Conservation (phyloP, 2,329 filamentous ascomycete genomes). For the Colletotrichum filicis region DNA sequence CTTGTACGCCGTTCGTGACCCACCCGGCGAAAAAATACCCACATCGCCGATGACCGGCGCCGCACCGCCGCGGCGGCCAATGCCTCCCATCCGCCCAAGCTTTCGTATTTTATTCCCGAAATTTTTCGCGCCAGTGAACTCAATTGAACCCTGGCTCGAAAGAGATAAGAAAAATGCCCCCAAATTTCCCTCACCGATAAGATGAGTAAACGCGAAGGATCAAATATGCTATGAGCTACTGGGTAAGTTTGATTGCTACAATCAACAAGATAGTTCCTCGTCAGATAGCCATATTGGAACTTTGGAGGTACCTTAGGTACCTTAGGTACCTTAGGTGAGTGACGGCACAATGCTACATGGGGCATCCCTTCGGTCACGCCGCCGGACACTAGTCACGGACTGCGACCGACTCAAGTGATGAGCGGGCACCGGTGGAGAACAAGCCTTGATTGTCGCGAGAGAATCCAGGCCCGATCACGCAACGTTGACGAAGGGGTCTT, state of each 20-base stretch:
- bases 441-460: not conserved
- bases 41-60: not conserved
- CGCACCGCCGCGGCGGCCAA: not conserved
- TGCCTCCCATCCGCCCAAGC: not conserved
- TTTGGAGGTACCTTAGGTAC: too few relatives aligned
- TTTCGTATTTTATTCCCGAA: not conserved
- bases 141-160: not conserved
- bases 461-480: constrained; percentile 12
- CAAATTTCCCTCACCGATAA: not conserved
- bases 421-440: not conserved
- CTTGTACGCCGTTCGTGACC: not conserved
- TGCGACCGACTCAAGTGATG: constrained; percentile 1
- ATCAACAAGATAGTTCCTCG: not conserved
- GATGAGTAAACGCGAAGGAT: not conserved
- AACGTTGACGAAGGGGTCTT: not conserved
- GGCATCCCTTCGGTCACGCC: constrained; percentile 3
- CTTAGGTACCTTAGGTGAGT: not conserved
- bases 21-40: not conserved
- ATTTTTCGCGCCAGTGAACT: not conserved
- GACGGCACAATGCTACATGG: not conserved
- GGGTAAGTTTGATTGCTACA: not conserved
- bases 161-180: not conserved
- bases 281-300: not conserved
- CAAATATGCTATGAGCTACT: not conserved
- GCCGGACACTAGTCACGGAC: constrained; percentile 7